Conservation (phyloP, 2,329 filamentous ascomycete species). For the Graphilbum fragrans region DNA sequence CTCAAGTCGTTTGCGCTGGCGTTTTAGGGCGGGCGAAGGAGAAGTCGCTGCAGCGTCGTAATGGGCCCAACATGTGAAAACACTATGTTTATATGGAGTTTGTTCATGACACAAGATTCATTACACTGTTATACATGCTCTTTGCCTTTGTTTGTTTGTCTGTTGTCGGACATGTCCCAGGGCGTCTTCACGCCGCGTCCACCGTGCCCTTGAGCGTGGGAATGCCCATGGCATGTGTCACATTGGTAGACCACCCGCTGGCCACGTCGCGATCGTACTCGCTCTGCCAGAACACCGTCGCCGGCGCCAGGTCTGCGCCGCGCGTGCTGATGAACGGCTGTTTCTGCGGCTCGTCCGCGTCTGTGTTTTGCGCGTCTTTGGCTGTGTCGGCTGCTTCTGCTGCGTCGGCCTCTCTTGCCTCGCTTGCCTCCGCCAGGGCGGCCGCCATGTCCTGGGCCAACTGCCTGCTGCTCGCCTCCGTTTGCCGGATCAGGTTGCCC, state of each 20-base stretch:
- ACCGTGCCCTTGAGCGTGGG: constrained; percentile 9
- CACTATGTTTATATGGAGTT: too few species aligned
- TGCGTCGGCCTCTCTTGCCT: constrained; percentile 9
- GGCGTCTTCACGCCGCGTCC: not conserved
- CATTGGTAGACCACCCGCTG: constrained; percentile 36
- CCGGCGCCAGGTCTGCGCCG: constrained; percentile 13
- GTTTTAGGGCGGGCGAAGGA: constrained; percentile 32
- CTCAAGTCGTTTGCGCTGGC: constrained; percentile 65
- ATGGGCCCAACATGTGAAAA: too few species aligned
- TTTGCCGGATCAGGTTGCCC: constrained; percentile 32
- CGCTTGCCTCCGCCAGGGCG: constrained; percentile 4
- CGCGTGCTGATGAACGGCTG: not conserved
- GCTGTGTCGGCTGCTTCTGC: not conserved
- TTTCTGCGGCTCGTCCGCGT: not conserved
- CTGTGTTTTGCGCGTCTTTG: not conserved
- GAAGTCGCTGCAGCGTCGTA: too few species aligned
- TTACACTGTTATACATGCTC: not conserved
- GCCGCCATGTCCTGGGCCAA: constrained; percentile 6
- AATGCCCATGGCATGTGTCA: constrained; percentile 34
- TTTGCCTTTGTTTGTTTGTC: too few species aligned
- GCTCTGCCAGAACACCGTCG: constrained; percentile 40
- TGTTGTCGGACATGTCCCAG: too few species aligned
- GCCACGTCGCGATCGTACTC: constrained; percentile 34
- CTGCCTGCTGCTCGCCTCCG: not conserved
- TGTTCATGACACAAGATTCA: too few species aligned